phyloP scores from a whole-genome alignment of 2,329 filamentous ascomycete genomes.

The Pezicula radicicola region DNA sequence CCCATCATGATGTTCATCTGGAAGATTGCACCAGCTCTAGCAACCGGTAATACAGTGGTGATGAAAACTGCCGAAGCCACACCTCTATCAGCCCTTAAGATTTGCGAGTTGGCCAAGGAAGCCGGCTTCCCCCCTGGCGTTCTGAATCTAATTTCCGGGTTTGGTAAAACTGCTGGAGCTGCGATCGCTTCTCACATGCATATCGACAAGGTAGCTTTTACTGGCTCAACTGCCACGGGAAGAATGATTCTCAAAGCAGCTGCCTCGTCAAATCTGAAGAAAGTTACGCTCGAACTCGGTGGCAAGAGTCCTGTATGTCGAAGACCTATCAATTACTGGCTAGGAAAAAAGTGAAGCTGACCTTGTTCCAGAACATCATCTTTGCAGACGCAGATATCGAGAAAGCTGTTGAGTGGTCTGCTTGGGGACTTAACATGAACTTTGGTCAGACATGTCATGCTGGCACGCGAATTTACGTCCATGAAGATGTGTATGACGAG shows the following conservation, averaged over 20 bases:
- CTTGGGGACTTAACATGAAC: constrained; percentile 41
- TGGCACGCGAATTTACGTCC: constrained; percentile 20
- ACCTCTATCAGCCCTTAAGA: constrained; percentile 29
- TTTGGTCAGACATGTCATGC: constrained; percentile 32
- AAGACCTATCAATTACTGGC: background rate
- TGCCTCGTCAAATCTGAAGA: constrained; percentile 29
- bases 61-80: constrained; percentile 33
- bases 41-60: constrained; percentile 32
- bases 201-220: constrained; percentile 31
- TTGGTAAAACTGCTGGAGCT: constrained; percentile 28
- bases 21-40: constrained; percentile 33
- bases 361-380: constrained; percentile 22
- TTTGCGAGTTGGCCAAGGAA: constrained; percentile 21
- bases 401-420: constrained; percentile 34
- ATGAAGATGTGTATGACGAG: constrained; percentile 9
- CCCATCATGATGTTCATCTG: constrained; percentile 22
- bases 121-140: constrained; percentile 28
- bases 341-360: background rate
- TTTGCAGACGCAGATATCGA: constrained; percentile 40
- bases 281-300: constrained; percentile 36
- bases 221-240: constrained; percentile 30
- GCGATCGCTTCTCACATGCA: constrained; percentile 23
- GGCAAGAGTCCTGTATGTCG: constrained; percentile 35
- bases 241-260: constrained; percentile 29
- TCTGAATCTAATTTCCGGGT: constrained; percentile 30